Conservation (phyloP, 352 stramenopile species). For the Globisporangium recalcitrans region DNA sequence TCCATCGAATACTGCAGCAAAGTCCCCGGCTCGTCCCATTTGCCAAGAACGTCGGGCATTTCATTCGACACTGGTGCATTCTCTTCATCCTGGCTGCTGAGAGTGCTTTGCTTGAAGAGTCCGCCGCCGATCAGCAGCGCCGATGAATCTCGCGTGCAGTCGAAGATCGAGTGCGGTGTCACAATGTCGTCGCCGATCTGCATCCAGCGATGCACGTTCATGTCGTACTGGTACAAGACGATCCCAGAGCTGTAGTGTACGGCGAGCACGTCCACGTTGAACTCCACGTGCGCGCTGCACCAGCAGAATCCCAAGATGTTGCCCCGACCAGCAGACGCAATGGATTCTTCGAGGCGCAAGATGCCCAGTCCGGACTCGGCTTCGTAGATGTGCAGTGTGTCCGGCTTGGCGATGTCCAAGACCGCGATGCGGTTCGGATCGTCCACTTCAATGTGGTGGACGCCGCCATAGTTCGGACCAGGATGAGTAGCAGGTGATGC, state of each 20-base stretch:
- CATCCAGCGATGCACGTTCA: conserved; percentile 43
- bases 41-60: conserved; percentile 70
- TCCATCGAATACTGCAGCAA: conserved; percentile 70
- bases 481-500: not conserved
- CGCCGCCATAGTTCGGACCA: conserved; percentile 11
- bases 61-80: conserved; percentile 43
- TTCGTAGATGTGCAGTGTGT: conserved; percentile 69
- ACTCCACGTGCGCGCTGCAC: conserved; percentile 79
- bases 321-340: conserved; percentile 48
- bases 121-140: conserved; percentile 69
- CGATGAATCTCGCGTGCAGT: conserved; percentile 80
- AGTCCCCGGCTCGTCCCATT: conserved; percentile 75
- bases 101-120: conserved; percentile 16
- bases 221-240: conserved; percentile 81
- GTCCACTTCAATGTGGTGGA: conserved; percentile 79
- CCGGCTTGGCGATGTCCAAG: conserved; percentile 36
- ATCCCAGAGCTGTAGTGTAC: conserved; percentile 64
- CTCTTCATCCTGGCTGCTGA: not conserved
- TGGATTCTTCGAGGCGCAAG: conserved; percentile 60
- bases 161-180: conserved; percentile 54
- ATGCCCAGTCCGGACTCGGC: conserved; percentile 78
- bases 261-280: conserved; percentile 74
- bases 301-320: conserved; percentile 69
- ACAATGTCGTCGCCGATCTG: conserved; percentile 61
- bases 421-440: conserved; percentile 80